A percentile compares a stretch with the other conserved stretches of the same genome.
Conservation (phyloP, 2,329 filamentous ascomycete species). For the Pseudogymnoascus sp. region DNA sequence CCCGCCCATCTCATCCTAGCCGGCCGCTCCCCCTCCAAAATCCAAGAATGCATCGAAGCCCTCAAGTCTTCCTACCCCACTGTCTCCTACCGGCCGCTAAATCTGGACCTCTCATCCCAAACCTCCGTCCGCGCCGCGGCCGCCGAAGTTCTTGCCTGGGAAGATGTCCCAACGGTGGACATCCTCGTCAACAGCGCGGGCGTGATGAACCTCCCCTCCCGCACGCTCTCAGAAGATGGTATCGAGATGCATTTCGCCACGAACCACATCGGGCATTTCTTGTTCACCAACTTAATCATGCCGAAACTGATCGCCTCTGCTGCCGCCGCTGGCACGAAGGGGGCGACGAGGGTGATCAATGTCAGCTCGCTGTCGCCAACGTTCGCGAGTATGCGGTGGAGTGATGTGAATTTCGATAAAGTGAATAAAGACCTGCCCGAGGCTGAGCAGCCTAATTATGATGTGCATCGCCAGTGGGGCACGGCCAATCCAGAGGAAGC, state of each 20-base stretch:
- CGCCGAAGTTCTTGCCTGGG: constrained; percentile 28
- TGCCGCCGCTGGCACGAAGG: constrained; percentile 10
- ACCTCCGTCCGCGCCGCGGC: constrained; percentile 32
- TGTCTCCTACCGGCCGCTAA: constrained; percentile 11
- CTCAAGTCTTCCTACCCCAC: constrained; percentile 11
- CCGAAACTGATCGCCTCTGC: constrained; percentile 11
- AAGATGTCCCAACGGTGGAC: constrained; percentile 27
- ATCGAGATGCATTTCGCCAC: constrained; percentile 19
- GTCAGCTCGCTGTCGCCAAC: constrained; percentile 21
- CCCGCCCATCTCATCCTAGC: constrained; percentile 15
- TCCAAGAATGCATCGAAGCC: constrained; percentile 14
- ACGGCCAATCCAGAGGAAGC: constrained; percentile 18
- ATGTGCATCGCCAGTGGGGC: constrained; percentile 20
- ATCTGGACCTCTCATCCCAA: constrained; percentile 31
- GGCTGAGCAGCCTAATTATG: constrained; percentile 26
- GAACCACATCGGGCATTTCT: constrained; percentile 17
- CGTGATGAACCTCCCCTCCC: constrained; percentile 12
- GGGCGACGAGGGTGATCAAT: constrained; percentile 16
- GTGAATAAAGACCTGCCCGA: constrained; percentile 27
- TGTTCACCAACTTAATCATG: constrained; percentile 16
- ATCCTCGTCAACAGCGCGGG: constrained; percentile 28
- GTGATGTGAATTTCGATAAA: constrained; percentile 30
- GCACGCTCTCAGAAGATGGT: constrained; percentile 9
- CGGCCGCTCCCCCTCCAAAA: constrained; percentile 14
- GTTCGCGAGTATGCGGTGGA: constrained; percentile 26